Base-by-base conservation (phyloP, 371 early-diverging fungal species). In the Rhizomucor pusillus region DNA sequence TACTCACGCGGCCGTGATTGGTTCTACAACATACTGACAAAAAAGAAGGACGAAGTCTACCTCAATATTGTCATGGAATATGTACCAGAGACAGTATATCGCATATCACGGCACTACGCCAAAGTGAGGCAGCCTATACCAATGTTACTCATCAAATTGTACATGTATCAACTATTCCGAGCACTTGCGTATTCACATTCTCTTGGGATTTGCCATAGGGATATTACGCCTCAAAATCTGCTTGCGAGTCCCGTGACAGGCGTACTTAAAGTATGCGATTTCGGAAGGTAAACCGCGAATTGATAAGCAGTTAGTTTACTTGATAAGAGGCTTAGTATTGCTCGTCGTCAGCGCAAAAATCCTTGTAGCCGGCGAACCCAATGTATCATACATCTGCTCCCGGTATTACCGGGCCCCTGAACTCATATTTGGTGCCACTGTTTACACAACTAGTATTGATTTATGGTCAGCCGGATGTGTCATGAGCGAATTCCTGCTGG, bases 381-480 rank as follows among this genome's bases (percentile, higher is more conserved):
- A 97, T 69, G 94, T 95, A 50, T 88, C 92, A 46, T 97, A 98
- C 72, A 95, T 98, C 51, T 97, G 97, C 77, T 95, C 98, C 33
- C 84, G 98, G 57, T 96, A 95, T 75, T 98, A 98, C 79, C 84
- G 99, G 33, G 95, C 97, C 4, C 99, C 98, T 1, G 98, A 98
- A 80, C 82, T 96, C 47, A 93, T 98, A 46, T 91, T 98, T 71
- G 95, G 93, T 13, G 89, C 91, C 39, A 92, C 91, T 51, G 88
- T 87, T 66, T 98, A 98, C 75, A 89, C 88, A 35, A 85, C 87
- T 43, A 82, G 82, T 46, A 94, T 97, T 56, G 62, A 99, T 71
- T 87, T 98, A 20, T 99, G 99, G 98, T 96, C 97, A 12, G 81
- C 94, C 2, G 99, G 95, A 25, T 98, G 98, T 64, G 98, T 99